Base-by-base conservation (phyloP, 495 filamentous ascomycete species). In the Neurospora sp. region DNA sequence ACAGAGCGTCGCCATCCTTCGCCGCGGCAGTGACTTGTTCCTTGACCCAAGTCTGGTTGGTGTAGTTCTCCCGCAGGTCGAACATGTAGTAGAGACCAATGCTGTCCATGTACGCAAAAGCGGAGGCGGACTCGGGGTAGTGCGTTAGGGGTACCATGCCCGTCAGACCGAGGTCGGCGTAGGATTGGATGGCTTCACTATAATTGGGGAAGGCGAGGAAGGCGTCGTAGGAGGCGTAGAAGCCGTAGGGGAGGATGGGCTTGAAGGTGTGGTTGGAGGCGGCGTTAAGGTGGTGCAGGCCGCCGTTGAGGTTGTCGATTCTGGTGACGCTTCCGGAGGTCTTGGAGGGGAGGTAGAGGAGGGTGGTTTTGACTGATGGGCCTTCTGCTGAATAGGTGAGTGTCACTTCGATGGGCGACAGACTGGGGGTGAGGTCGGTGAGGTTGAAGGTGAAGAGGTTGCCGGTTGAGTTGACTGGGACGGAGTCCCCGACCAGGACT, bases 31-130 rank as follows among this genome's bases (percentile, higher is more conserved):
- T 78, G 53, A 92, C 85, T 59, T 90, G 87, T 42, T 84, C 76
- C 8, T 76, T 75, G 1, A 91, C 84, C 27, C 82, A 79, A 1
- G 84, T 86, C 1, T 82, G 74, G 75, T 92, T 91, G 74, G 85
- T 84, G 79, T 89, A 91, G 4, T 83, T 84, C 72, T 86, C 83
- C 1, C 90, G 85, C 80, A 92, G 85, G 73, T 90, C 87, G 75
- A 89, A 92, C 86, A 90, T 88, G 71, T 88, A 84, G 75, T 83
- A 87, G n/a, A 92, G 79, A n/a, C 83, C 83, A 12, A 88, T 74
- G 70, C 82, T 75, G 74, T 90, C 87, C 78, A 89, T 85, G 73
- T 85, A 81, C 27, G 85, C 81, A 42, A 91, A 86, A 44, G 86
- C 85, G n/a, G 78, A 70, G 20, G 82, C 78, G 3, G 87, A 83